These are phyloP conservation scores for Fusarium heterosporum DNA, from an alignment of 2,329 filamentous ascomycete genomes.

Conservation along the genomic window DNA sequence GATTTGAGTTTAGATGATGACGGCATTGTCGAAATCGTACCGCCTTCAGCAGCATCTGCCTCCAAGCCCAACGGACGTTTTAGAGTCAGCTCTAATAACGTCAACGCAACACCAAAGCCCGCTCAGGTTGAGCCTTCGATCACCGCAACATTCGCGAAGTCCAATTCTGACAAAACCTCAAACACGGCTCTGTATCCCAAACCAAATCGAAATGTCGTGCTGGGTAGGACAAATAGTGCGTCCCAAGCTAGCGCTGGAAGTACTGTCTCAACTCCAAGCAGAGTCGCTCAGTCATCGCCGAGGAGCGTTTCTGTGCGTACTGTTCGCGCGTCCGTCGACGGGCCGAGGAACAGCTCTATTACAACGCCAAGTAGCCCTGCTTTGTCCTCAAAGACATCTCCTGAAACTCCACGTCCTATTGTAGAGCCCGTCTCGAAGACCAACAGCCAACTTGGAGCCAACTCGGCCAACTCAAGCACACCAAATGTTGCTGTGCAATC, in stretches of 20 bases:
- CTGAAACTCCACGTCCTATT: background rate
- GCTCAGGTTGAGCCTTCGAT: background rate
- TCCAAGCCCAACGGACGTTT: background rate
- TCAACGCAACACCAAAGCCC: background rate
- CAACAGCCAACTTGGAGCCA: background rate
- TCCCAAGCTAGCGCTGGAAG: background rate
- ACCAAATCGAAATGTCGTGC: background rate
- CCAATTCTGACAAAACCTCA: background rate
- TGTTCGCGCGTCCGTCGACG: background rate
- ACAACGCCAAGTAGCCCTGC: background rate
- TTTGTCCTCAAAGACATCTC: background rate
- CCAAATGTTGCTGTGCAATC: too few species aligned
- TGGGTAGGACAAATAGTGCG: background rate
- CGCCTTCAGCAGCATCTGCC: background rate
- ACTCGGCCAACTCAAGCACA: background rate
- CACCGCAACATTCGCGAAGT: background rate
- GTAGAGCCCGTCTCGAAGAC: background rate
- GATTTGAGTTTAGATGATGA: background rate
- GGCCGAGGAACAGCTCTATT: background rate
- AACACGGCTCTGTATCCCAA: background rate
- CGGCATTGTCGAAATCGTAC: background rate
- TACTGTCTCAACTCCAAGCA: background rate
- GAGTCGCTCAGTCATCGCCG: background rate
- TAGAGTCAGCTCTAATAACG: background rate
- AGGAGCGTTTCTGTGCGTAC: background rate